Evolutionary conservation across 768 basidiomycete genomes (phyloP).

Genomic region (Calocybe indica): DNA sequence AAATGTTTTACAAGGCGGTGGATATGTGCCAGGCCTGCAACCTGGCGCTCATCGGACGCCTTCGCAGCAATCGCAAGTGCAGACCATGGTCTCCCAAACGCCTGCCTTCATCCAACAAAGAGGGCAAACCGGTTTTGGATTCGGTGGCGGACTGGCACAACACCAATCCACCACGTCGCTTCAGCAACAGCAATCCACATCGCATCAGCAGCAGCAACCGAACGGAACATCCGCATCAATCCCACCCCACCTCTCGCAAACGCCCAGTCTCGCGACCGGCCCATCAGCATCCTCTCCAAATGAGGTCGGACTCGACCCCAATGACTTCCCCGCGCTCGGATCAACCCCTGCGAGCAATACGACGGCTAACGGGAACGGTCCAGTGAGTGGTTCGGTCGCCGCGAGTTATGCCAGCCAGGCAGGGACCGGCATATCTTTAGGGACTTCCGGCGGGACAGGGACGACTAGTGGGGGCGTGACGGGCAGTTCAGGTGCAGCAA

Average conservation of each 20-base stretch:
- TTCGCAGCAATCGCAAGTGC: slow-evolving; percentile 46
- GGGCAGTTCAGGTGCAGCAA: slow-evolving; percentile 34
- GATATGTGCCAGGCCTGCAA: slow-evolving; percentile 53
- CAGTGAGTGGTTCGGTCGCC: slow-evolving; percentile 25
- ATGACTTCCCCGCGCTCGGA: slow-evolving; percentile 85
- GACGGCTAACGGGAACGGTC: slow-evolving; percentile 22
- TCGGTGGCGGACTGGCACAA: slow-evolving; percentile 52
- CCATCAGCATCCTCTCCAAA: slow-evolving; percentile 60
- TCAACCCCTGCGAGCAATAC: slow-evolving; percentile 44
- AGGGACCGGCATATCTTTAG: slow-evolving; percentile 53
- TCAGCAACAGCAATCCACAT: slow-evolving; percentile 30
- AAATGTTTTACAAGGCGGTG: slow-evolving; percentile 41
- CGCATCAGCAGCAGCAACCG: slow-evolving; percentile 48
- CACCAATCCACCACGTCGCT: slow-evolving; percentile 37
- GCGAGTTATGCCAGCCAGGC: slow-evolving; percentile 84
- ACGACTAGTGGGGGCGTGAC: slow-evolving; percentile 25
- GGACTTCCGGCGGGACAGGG: slow-evolving; percentile 29
- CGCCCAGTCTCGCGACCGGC: slow-evolving; percentile 42
- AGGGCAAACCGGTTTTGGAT: slow-evolving; percentile 59
- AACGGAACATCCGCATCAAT: slow-evolving; percentile 48
- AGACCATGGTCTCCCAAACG: slow-evolving; percentile 49
- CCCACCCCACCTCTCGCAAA: slow-evolving; percentile 52
- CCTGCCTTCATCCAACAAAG: slow-evolving; percentile 60
- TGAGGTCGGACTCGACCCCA: slow-evolving; percentile 79
- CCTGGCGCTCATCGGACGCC: slow-evolving; percentile 57